These are phyloP conservation scores for Pseudomonodictys pantanalensis DNA, from an alignment of 495 filamentous ascomycete genomes.

Conservation along the genomic window DNA sequence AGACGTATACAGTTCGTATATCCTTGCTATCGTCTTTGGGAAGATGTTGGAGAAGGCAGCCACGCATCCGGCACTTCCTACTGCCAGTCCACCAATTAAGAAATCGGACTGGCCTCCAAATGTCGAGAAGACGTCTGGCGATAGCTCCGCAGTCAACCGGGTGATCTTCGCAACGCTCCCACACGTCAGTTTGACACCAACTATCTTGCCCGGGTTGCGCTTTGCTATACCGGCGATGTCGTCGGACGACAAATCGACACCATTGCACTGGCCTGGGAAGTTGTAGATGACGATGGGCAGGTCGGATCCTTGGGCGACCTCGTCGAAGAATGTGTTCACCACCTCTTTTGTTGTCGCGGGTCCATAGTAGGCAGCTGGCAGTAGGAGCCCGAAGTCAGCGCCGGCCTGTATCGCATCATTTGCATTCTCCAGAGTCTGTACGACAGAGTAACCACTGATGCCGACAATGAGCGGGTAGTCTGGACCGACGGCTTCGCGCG, in stretches of 20 bases:
- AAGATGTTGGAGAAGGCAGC: constrained; percentile 66
- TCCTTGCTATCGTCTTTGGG: constrained; percentile 51
- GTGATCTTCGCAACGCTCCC: constrained; percentile 67
- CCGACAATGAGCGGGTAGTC: constrained; percentile 66
- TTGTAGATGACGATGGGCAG: constrained; percentile 67
- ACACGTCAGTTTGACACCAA: constrained; percentile 69
- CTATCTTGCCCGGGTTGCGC: constrained; percentile 49
- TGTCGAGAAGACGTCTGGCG: constrained; percentile 53
- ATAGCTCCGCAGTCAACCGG: constrained; percentile 54
- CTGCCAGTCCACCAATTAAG: constrained; percentile 57
- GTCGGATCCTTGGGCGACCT: constrained; percentile 51
- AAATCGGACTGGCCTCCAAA: constrained; percentile 72
- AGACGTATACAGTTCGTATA: constrained; percentile 53
- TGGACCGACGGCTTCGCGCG: constrained; percentile 53
- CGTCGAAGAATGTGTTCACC: constrained; percentile 58
- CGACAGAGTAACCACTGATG: constrained; percentile 58
- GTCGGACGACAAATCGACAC: constrained; percentile 64
- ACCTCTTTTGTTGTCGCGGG: constrained; percentile 51
- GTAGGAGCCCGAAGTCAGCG: constrained; percentile 60
- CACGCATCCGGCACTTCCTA: constrained; percentile 61
- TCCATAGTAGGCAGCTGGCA: constrained; percentile 35
- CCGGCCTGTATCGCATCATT: constrained; percentile 56
- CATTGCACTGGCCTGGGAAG: constrained; percentile 69
- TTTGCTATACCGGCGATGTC: constrained; percentile 54
- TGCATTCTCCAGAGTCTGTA: constrained; percentile 58